A percentile compares a stretch with the other conserved stretches of the same genome.
phyloP scores from a whole-genome alignment of 441 rosid genomes.

The Manihot esculenta region DNA sequence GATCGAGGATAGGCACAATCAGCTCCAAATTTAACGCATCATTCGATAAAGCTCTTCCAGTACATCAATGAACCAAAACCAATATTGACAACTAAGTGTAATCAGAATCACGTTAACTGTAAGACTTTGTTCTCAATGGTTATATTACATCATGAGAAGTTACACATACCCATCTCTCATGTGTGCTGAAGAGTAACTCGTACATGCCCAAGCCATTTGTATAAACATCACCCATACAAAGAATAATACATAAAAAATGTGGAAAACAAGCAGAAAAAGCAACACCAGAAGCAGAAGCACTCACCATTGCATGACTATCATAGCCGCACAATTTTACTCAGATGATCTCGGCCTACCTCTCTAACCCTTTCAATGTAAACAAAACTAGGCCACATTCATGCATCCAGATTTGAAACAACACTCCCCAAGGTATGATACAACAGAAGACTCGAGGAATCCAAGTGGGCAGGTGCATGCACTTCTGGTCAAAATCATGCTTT shows the following conservation, averaged over 20 bases:
- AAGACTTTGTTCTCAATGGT: slow-evolving; percentile 20
- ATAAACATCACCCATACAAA: slow-evolving; percentile 28
- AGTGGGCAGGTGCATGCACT: slow-evolving; percentile 20
- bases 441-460: slow-evolving; percentile 7
- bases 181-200: slow-evolving; percentile 15
- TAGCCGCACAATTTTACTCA: slow-evolving; percentile 23
- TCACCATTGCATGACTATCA: slow-evolving; percentile 19
- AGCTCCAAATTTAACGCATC: background rate
- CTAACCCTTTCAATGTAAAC: slow-evolving; percentile 17
- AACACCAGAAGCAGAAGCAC: slow-evolving; percentile 26
- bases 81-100: background rate
- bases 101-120: background rate
- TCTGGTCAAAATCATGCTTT: slow-evolving; percentile 24
- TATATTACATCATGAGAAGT: slow-evolving; percentile 33
- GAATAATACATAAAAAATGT: slow-evolving; percentile 46
- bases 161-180: slow-evolving; percentile 26
- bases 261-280: slow-evolving; percentile 20
- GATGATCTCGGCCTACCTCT: slow-evolving; percentile 27
- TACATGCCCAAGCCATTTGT: slow-evolving; percentile 30
- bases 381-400: slow-evolving; percentile 29
- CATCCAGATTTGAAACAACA: slow-evolving; percentile 25
- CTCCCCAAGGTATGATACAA: slow-evolving; percentile 21
- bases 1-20: background rate
- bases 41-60: background rate
- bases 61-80: background rate